These are phyloP conservation scores for Vitis hybrid DNA, from an alignment of 177 flowering plant genomes.

Conservation along the genomic window DNA sequence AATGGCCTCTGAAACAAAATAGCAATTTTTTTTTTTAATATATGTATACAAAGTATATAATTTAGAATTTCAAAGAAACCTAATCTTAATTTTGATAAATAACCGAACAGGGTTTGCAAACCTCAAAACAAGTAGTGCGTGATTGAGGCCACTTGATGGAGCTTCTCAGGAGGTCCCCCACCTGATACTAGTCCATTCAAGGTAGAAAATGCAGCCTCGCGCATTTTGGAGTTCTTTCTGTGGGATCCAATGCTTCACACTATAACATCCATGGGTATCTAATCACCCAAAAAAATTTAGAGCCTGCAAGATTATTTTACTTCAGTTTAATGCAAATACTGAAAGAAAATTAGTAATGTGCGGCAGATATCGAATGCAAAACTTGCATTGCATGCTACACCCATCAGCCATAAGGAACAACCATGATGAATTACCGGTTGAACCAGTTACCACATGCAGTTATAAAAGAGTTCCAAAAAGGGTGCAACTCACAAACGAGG, in stretches of 20 bases:
- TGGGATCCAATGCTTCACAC: conserved; percentile 99
- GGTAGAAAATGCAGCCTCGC: conserved; percentile 44
- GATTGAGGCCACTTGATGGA: conserved; percentile 86
- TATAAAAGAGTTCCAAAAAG: no score
- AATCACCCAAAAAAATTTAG: not conserved
- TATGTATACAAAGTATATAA: not conserved
- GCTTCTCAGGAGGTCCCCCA: conserved; percentile 99
- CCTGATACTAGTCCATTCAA: conserved; percentile 99
- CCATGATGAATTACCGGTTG: no score
- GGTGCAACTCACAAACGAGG: no score
- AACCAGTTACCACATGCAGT: no score
- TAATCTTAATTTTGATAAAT: not conserved
- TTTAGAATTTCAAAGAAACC: not conserved
- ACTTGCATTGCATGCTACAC: no score
- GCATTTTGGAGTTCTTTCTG: conserved; percentile 94
- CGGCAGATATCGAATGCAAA: no score
- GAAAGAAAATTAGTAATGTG: no score
- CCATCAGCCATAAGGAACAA: no score
- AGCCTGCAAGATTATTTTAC: conserved; percentile 32
- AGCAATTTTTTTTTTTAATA: not conserved
- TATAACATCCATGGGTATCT: conserved; percentile 11
- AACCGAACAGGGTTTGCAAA: conserved; percentile 26
- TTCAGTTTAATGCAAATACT: not conserved
- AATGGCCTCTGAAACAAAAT: conserved; percentile 64
- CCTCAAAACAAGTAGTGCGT: conserved; percentile 51